phyloP scores from a whole-genome alignment of 768 basidiomycete genomes.

The Lentinula edodes region DNA sequence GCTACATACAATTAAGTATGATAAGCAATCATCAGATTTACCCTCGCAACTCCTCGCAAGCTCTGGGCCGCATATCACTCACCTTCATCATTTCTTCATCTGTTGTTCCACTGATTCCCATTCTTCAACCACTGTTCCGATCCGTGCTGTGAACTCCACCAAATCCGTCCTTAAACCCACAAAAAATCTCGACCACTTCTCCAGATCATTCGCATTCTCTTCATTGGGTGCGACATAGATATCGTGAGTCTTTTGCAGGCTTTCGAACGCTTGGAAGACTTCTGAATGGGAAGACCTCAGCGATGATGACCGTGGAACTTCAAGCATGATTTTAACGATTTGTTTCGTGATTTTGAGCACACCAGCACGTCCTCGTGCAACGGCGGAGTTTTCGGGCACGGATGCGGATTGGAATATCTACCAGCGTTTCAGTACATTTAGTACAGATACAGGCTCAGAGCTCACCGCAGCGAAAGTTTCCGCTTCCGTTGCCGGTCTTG shows the following conservation, averaged over 20 bases:
- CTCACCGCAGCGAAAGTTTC: background rate
- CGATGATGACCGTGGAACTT: background rate
- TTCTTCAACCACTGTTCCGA: background rate
- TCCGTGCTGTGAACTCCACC: background rate
- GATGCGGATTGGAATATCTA: constrained; percentile 4
- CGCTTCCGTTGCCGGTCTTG: background rate
- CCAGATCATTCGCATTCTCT: background rate
- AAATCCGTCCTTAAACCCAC: background rate
- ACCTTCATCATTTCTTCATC: background rate
- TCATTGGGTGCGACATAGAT: background rate
- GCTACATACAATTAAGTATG: too few species aligned
- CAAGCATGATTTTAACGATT: background rate
- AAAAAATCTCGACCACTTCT: constrained; percentile 1
- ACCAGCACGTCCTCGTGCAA: background rate
- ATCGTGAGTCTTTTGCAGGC: background rate
- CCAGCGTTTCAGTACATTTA: background rate
- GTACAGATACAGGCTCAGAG: background rate
- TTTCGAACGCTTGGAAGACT: background rate
- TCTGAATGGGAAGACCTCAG: background rate
- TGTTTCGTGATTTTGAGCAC: background rate
- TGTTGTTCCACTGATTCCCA: background rate
- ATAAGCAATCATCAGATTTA: background rate
- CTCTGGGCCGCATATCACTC: too few species aligned
- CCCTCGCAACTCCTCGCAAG: background rate
- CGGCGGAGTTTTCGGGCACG: background rate